Evolutionary conservation across 768 basidiomycete species (phyloP).

Genomic region (Cyclocybe aegerita): DNA sequence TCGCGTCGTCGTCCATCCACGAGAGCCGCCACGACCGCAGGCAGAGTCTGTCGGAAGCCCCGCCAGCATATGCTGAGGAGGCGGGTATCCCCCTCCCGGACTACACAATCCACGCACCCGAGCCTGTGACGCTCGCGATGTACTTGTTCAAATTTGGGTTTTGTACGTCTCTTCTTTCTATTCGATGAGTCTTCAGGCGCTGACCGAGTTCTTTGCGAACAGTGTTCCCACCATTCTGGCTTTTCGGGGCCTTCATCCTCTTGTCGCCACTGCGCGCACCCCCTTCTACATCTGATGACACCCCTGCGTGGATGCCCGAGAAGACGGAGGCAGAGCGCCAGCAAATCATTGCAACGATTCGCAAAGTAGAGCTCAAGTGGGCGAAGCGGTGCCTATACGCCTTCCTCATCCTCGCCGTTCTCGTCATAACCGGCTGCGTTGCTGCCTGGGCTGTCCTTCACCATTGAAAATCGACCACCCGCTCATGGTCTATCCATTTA

Average conservation of each 20-base stretch:
- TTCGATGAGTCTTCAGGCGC: not conserved
- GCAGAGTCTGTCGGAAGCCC: constrained; percentile 28
- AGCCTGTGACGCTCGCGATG: constrained; percentile 56
- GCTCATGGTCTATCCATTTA: too few species aligned
- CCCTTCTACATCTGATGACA: constrained; percentile 18
- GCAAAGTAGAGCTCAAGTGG: constrained; percentile 53
- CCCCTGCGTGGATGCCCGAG: constrained; percentile 51
- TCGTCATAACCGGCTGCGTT: constrained; percentile 30
- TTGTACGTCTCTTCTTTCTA: constrained; percentile 36
- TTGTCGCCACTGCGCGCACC: constrained; percentile 48
- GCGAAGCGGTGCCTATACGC: constrained; percentile 56
- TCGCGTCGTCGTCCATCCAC: constrained; percentile 29
- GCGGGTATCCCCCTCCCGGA: constrained; percentile 31
- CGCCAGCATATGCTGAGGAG: constrained; percentile 47
- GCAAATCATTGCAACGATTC: constrained; percentile 45
- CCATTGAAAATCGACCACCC: not conserved
- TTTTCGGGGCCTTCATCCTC: constrained; percentile 56
- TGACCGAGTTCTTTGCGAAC: not conserved
- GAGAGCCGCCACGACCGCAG: constrained; percentile 41
- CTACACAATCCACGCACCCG: constrained; percentile 37
- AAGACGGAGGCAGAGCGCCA: constrained; percentile 53
- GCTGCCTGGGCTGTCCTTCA: constrained; percentile 30
- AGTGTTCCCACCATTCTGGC: constrained; percentile 69
- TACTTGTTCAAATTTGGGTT: constrained; percentile 67
- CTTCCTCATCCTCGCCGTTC: constrained; percentile 42